phyloP scores from a whole-genome alignment of 2,329 filamentous ascomycete species.

The Fusarium sororula region DNA sequence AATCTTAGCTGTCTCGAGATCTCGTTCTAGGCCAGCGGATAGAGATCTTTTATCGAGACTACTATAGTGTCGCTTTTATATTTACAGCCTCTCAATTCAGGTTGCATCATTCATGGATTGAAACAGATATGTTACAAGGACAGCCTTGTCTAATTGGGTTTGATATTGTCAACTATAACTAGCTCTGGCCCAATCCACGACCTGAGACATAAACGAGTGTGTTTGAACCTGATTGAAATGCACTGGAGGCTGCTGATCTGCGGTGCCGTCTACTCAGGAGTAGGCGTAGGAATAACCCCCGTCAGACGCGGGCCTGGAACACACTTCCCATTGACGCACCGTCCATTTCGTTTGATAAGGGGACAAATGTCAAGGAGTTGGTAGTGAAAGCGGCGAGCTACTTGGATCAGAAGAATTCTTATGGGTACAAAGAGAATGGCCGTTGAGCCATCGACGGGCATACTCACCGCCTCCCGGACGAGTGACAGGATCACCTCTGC shows the following conservation, averaged over 20 bases:
- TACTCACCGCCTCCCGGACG: neutral
- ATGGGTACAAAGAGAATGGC: neutral
- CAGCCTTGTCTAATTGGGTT: neutral
- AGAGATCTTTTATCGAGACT: neutral
- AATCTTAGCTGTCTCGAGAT: neutral
- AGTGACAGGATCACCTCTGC: neutral
- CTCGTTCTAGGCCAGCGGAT: fast-evolving
- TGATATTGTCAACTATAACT: neutral
- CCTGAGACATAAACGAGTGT: neutral
- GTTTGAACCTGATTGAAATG: fast-evolving
- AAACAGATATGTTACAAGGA: neutral
- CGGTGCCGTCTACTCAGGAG: neutral
- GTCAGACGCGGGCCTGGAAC: neutral
- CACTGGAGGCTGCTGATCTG: neutral
- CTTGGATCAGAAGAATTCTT: neutral
- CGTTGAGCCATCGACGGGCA: neutral
- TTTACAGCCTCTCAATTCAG: fast-evolving
- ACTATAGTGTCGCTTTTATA: neutral
- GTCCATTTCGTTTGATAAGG: neutral
- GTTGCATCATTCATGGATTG: too few relatives aligned
- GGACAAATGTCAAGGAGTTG: neutral
- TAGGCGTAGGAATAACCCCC: neutral
- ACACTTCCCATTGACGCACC: neutral
- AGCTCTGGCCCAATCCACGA: neutral
- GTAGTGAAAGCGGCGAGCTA: neutral